Percentiles rank a stretch among this genome's conserved stretches.
Conservation (phyloP, 345 rosid genomes). For the Noccaea bulbosa region DNA sequence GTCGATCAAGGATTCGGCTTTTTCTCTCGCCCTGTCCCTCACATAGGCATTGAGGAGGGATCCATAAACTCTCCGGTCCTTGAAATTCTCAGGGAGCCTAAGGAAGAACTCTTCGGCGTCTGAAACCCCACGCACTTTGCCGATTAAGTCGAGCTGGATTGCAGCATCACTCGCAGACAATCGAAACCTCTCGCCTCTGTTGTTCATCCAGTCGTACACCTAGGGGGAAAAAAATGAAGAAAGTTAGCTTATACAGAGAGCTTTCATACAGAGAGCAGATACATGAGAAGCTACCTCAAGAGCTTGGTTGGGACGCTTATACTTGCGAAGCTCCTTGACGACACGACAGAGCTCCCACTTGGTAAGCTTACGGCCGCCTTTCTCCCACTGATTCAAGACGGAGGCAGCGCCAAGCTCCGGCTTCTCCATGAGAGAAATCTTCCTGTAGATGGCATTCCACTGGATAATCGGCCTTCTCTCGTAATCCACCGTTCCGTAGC, state of each 20-base stretch:
- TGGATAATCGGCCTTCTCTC: constrained; percentile 74
- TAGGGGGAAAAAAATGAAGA: background rate
- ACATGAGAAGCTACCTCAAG: constrained; percentile 62
- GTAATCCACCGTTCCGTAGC: constrained; percentile 73
- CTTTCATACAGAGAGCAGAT: too few species aligned
- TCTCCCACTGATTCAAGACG: constrained; percentile 76
- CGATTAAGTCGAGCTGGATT: constrained; percentile 84
- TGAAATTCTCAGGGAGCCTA: constrained; percentile 56
- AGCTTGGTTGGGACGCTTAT: constrained; percentile 69
- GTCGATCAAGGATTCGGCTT: constrained; percentile 71
- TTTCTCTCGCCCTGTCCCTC: constrained; percentile 59
- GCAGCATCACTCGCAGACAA: constrained; percentile 88
- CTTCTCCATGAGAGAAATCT: constrained; percentile 71
- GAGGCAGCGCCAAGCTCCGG: constrained; percentile 75
- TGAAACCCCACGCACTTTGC: constrained; percentile 77
- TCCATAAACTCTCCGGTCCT: constrained; percentile 83
- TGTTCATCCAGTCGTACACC: constrained; percentile 97
- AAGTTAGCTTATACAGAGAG: too few species aligned
- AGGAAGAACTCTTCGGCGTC: constrained; percentile 70
- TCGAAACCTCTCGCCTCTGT: constrained; percentile 69
- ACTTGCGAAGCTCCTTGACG: constrained; percentile 89
- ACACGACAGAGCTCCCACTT: constrained; percentile 93
- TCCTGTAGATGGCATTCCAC: constrained; percentile 83
- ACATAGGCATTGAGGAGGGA: constrained; percentile 85
- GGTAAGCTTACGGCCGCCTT: constrained; percentile 63